These are phyloP conservation scores for Cordyceps tenuipes DNA, from an alignment of 2,329 filamentous ascomycete species.

Conservation along the genomic window DNA sequence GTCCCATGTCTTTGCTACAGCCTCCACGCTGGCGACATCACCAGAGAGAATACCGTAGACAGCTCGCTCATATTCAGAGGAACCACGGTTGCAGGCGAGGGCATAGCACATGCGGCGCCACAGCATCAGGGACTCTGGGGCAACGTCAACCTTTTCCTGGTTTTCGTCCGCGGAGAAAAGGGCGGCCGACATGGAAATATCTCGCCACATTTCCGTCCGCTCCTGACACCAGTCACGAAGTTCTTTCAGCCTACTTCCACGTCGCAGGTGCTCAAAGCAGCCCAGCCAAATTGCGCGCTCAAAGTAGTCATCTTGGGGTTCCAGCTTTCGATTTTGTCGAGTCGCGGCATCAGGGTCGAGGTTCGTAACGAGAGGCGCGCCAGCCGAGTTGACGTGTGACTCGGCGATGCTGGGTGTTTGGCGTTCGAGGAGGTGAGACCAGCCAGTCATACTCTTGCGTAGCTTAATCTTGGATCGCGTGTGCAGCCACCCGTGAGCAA, in stretches of 20 bases:
- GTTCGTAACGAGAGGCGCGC: slow-evolving; percentile 67
- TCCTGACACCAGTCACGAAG: slow-evolving; percentile 83
- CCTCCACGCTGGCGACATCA: slow-evolving; percentile 68
- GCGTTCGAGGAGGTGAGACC: slow-evolving; percentile 57
- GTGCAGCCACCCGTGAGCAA: slow-evolving; percentile 85
- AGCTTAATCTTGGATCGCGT: slow-evolving; percentile 86
- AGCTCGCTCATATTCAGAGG: slow-evolving; percentile 73
- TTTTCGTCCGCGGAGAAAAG: slow-evolving; percentile 46
- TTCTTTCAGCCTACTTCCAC: slow-evolving; percentile 64
- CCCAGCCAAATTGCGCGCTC: slow-evolving; percentile 87
- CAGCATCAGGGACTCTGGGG: slow-evolving; percentile 44
- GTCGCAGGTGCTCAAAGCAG: slow-evolving; percentile 86
- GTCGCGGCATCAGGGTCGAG: slow-evolving; percentile 86
- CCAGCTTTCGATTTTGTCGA: slow-evolving; percentile 67
- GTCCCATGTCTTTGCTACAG: slow-evolving; percentile 72
- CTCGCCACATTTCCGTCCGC: slow-evolving; percentile 81
- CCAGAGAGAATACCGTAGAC: slow-evolving; percentile 88
- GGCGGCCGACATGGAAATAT: slow-evolving; percentile 69
- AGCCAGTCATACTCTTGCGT: slow-evolving; percentile 69
- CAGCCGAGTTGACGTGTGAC: slow-evolving; percentile 49
- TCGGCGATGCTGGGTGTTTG: slow-evolving; percentile 47
- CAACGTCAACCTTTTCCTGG: slow-evolving; percentile 27
- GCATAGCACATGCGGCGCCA: slow-evolving; percentile 75
- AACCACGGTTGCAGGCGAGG: slow-evolving; percentile 58
- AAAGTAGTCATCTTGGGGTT: slow-evolving; percentile 77